Base-by-base conservation (phyloP, 139 green algal species). In the Marvania coccoides region DNA sequence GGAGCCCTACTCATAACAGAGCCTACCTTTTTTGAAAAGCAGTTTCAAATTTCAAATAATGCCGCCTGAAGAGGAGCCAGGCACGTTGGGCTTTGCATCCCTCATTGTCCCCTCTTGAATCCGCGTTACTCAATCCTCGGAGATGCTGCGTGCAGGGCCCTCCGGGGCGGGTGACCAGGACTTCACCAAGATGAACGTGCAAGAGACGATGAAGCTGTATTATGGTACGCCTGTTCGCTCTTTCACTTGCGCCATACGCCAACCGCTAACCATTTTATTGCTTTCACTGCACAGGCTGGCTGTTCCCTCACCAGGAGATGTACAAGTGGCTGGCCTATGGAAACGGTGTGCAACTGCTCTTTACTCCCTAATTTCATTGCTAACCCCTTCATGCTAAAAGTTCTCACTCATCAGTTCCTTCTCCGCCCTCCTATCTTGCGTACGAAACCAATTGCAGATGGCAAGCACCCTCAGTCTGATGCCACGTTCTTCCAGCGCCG, bases 321-420 rank as follows among this genome's bases (percentile, higher is more conserved):
- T 88, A 75, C 60, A 88, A 86, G 48, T 97, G 91, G 91, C 83
- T 97, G 5, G 75, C 70, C 3, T 97, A 97, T 61, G 91, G 91
- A 31, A 93, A 97, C 58, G 91, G 89, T 95, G 63, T 37, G 76
- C 24, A 0, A 47, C 63, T 45, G 28, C 14, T n/a, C 37, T 55
- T 24, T 13, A 9, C 14, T 23, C 12, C 4, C 2, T 23, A 40
- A 13, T 1, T 24, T n/a, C 42, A 51, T 51, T 51, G 19, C 19
- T 62, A 15, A 10, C 30, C 48, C 29, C 48, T 59, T 51, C 19
- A n/a, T 51, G 19, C 19, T 51, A 19, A n/a, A n/a, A n/a, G 42
- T 51, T 51, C 19, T n/a, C 48, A 8, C 48, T 8, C 29, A 10
- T 8, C 30, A 10, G 28, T 10, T 8, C 30, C 48, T 10, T 8